These are phyloP conservation scores for Penicillium waksmanii DNA, from an alignment of 495 filamentous ascomycete genomes.

Conservation along the genomic window DNA sequence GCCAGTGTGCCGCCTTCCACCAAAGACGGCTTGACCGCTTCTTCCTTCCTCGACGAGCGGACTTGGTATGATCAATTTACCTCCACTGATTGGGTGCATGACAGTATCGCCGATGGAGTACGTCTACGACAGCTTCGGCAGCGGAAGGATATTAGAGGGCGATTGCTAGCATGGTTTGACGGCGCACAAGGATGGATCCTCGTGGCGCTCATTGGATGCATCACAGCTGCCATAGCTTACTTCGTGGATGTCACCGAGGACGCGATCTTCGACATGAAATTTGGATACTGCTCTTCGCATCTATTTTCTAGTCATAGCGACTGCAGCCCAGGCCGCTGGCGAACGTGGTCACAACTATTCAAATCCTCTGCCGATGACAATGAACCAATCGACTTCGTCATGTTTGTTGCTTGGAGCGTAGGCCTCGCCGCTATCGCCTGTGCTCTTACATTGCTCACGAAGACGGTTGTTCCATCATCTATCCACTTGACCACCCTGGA, in stretches of 20 bases:
- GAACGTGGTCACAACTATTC: conserved; percentile 73
- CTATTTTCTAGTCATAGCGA: conserved; percentile 70
- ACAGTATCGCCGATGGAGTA: conserved; percentile 92
- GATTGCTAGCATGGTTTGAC: conserved; percentile 76
- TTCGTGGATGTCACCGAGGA: conserved; percentile 85
- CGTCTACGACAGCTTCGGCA: conserved; percentile 80
- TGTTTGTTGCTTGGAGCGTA: conserved; percentile 74
- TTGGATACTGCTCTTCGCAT: conserved; percentile 75
- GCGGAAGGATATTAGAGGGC: conserved; percentile 82
- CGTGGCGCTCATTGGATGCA: conserved; percentile 85
- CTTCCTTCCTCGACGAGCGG: conserved; percentile 73
- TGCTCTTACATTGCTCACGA: conserved; percentile 79
- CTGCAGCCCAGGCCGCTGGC: conserved; percentile 66
- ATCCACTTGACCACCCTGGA: conserved; percentile 86
- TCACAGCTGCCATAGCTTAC: conserved; percentile 86
- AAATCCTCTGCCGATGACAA: conserved; percentile 55
- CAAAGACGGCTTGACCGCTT: conserved; percentile 55
- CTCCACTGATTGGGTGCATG: conserved; percentile 97
- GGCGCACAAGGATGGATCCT: conserved; percentile 94
- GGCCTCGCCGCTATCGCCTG: conserved; percentile 76
- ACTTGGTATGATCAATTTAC: conserved; percentile 99
- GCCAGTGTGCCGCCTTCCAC: conserved; percentile 57
- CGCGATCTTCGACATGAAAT: conserved; percentile 84
- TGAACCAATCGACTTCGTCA: conserved; percentile 69
- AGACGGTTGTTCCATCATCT: conserved; percentile 87